phyloP scores from a whole-genome alignment of 305 asterid genomes.

The Fraxinus platypoda region DNA sequence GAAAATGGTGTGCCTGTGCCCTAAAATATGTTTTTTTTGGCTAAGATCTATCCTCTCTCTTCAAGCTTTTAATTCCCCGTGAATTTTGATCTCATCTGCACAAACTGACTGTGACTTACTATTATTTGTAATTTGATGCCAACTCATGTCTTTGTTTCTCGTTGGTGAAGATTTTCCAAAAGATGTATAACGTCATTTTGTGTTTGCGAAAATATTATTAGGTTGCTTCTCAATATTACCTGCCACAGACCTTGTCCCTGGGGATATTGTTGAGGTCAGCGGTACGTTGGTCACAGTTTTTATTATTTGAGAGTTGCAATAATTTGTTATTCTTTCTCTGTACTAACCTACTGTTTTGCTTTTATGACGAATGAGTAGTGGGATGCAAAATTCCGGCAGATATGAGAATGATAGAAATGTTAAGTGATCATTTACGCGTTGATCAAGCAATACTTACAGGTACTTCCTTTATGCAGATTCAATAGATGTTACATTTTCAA shows the following conservation, averaged over 20 bases:
- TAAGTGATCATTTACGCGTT: conserved; percentile 83
- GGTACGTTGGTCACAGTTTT: conserved; percentile 50
- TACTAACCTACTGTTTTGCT: conserved; percentile 13
- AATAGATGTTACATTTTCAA: conserved; percentile 14
- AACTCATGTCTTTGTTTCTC: conserved; percentile 9
- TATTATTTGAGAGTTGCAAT: conserved; percentile 15
- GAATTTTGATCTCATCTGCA: neutral
- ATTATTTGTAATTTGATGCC: conserved; percentile 19
- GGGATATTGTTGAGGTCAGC: conserved; percentile 95
- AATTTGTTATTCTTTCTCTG: conserved; percentile 18
- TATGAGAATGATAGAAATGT: conserved; percentile 92
- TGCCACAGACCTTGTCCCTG: conserved; percentile 95
- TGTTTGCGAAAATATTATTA: conserved; percentile 32
- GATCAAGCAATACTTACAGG: conserved; percentile 99
- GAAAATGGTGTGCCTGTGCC: neutral
- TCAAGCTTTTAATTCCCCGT: conserved; percentile 3
- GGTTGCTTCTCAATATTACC: conserved; percentile 94
- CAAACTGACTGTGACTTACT: conserved; percentile 8
- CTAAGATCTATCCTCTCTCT: neutral
- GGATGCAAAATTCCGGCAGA: conserved; percentile 99
- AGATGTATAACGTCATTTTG: conserved; percentile 19
- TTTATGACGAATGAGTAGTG: conserved; percentile 49
- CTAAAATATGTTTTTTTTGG: neutral
- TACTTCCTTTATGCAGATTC: conserved; percentile 23
- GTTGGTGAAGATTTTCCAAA: neutral